Evolutionary conservation across 2,329 filamentous ascomycete species (phyloP).

Genomic region (Drechslerella stenobrocha): DNA sequence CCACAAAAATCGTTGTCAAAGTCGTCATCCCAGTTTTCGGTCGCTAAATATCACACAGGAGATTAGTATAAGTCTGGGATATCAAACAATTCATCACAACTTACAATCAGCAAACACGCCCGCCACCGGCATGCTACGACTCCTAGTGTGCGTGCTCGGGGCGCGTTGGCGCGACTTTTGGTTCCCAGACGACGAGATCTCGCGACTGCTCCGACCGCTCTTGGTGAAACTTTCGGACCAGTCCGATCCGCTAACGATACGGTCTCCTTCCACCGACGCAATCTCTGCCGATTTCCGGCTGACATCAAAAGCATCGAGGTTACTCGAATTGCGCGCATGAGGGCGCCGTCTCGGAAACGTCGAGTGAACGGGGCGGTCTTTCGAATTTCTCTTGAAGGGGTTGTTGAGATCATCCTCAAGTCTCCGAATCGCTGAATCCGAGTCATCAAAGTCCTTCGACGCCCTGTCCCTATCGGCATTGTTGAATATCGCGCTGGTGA

Average conservation of each 20-base stretch:
- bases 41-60: constrained; percentile 55
- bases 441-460: constrained; percentile 19
- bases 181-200: constrained; percentile 39
- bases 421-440: constrained; percentile 35
- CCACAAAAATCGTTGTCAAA: constrained; percentile 64
- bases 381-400: constrained; percentile 44
- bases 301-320: constrained; percentile 43
- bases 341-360: constrained; percentile 41
- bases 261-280: constrained; percentile 44
- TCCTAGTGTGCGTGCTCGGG: constrained; percentile 45
- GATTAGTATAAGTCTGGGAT: constrained; percentile 25
- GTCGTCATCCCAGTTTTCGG: constrained; percentile 87
- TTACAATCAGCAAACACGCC: constrained; percentile 48
- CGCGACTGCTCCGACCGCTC: constrained; percentile 41
- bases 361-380: constrained; percentile 41
- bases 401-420: constrained; percentile 43
- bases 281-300: constrained; percentile 39
- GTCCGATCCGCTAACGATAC: constrained; percentile 43
- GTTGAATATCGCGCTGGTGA: constrained; percentile 28
- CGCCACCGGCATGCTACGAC: constrained; percentile 46
- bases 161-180: constrained; percentile 44
- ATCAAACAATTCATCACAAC: no score
- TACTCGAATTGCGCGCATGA: constrained; percentile 42
- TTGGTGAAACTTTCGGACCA: constrained; percentile 46
- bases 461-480: constrained; percentile 16